Evolutionary conservation across 1,284 basidiomycete genomes (phyloP).

Genomic region (Puccinia sorghi): DNA sequence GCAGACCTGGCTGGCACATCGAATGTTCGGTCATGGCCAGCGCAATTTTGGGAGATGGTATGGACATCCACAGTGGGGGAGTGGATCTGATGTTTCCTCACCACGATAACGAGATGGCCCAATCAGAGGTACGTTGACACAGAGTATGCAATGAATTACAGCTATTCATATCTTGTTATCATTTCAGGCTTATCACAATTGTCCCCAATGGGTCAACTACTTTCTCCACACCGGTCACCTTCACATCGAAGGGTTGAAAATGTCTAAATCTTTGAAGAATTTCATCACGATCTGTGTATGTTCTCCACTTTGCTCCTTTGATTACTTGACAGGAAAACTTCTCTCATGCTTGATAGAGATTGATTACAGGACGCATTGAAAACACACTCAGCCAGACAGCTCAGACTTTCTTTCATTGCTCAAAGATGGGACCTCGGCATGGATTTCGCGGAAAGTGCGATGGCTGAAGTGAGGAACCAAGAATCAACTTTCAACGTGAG

Average conservation of each 20-base stretch:
- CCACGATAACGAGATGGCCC: constrained; percentile 98
- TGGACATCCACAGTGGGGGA: constrained; percentile 98
- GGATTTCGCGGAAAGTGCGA: constrained; percentile 86
- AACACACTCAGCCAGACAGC: constrained; percentile 80
- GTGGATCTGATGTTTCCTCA: constrained; percentile 97
- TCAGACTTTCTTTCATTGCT: constrained; percentile 89
- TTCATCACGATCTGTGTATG: constrained; percentile 96
- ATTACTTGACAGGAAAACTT: constrained; percentile 8
- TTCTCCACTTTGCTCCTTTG: constrained; percentile 45
- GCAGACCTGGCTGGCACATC: constrained; percentile 99
- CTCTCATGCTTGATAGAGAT: constrained; percentile 16
- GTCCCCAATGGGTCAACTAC: constrained; percentile 95
- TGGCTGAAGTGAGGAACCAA: constrained; percentile 81
- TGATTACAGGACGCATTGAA: constrained; percentile 76
- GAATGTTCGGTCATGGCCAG: constrained; percentile 99
- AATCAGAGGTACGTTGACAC: constrained; percentile 72
- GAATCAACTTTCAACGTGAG: constrained; percentile 84
- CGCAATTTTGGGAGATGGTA: constrained; percentile 82
- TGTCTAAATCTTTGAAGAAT: constrained; percentile 99
- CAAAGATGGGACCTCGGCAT: constrained; percentile 90
- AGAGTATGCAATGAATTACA: background rate
- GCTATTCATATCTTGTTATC: background rate
- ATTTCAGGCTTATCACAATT: constrained; percentile 81
- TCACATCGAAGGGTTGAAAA: constrained; percentile 97
- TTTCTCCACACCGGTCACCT: constrained; percentile 98